Base-by-base conservation (phyloP, 2,329 filamentous ascomycete species). In the Alternaria alternata region DNA sequence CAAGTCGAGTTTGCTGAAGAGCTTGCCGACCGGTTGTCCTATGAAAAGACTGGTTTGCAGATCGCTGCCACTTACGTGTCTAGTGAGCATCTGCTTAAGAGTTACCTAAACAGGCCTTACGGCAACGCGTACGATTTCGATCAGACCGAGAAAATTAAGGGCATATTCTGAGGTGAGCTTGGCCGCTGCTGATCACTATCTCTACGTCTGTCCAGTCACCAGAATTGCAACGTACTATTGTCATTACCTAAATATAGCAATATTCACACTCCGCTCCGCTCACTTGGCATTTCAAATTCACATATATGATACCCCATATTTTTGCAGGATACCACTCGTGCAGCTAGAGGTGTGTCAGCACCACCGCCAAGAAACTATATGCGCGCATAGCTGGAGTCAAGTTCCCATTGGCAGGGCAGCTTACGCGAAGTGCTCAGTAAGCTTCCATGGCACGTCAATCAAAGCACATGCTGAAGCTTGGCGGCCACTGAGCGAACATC, bases 61-160 rank as follows among this genome's bases (percentile, higher is more conserved):
- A 75, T 87, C 9, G 84, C 83, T 1, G 83, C 84, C 0, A 78
- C 83, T 30, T 89, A 83, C 79, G 72, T 84, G 4, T 61, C 71
- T 1, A 78, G 77, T 30, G 75, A 82, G 34, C 75, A 82, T 43
- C 79, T 82, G 2, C 56, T 81, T 54, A 71, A 75, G 41, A 75
- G 76, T 0, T 89, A 89, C 70, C 64, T 89, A 63, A 81, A 86
- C 47, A 74, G 86, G 55, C 84, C 81, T 1, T 89, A 86, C 69
- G 87, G 87, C 0, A 89, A 89, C 69, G 85, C 83, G 20, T 89
- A 89, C 76, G 83, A 89, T 70, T 89, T 89, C 67, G 77, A 84
- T 56, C 87, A 89, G 73, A 54, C 59, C 2, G 64, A 75, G 3
- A 72, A 65, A 53, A 59, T 76, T 20, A 66, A 73, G 16, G 67